Evolutionary conservation across 2,329 filamentous ascomycete genomes (phyloP).

Genomic region (Sclerotinia minor): DNA sequence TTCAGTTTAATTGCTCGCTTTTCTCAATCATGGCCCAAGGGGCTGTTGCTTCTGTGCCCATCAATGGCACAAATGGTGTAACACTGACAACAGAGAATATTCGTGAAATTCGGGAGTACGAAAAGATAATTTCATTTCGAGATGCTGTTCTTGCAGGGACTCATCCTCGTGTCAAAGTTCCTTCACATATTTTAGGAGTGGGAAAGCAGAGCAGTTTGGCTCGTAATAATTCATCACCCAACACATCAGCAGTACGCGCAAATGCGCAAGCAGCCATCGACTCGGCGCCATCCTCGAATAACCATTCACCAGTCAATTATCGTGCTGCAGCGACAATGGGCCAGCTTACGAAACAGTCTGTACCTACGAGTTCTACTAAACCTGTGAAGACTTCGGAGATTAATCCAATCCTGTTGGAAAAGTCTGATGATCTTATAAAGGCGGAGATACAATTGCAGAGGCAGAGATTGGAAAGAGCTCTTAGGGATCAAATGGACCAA

Average conservation of each 20-base stretch:
- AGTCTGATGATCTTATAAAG: slow-evolving; percentile 80
- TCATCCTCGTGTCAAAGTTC: slow-evolving; percentile 63
- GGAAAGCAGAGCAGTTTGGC: slow-evolving; percentile 35
- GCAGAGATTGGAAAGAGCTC: slow-evolving; percentile 72
- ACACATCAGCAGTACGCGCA: slow-evolving; percentile 33
- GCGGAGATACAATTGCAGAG: slow-evolving; percentile 80
- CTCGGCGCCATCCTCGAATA: slow-evolving; percentile 33
- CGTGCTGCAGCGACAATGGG: slow-evolving; percentile 37
- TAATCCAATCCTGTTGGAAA: slow-evolving; percentile 80
- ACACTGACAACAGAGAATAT: slow-evolving; percentile 50
- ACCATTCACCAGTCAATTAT: slow-evolving; percentile 35
- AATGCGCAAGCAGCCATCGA: slow-evolving; percentile 31
- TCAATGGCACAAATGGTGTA: slow-evolving; percentile 39
- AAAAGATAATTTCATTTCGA: slow-evolving; percentile 77
- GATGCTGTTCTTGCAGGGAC: slow-evolving; percentile 78
- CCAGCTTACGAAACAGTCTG: slow-evolving; percentile 34
- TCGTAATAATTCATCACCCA: slow-evolving; percentile 34
- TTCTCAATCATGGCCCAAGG: slow-evolving; percentile 41
- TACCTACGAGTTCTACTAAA: slow-evolving; percentile 33
- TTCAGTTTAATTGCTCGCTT: slow-evolving; percentile 32
- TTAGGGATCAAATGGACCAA: slow-evolving; percentile 77
- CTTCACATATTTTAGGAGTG: slow-evolving; percentile 45
- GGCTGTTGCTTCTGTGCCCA: slow-evolving; percentile 42
- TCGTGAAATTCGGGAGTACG: slow-evolving; percentile 67
- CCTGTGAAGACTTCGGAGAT: slow-evolving; percentile 62